Percentiles rank a stretch among this genome's conserved stretches.
phyloP scores from a whole-genome alignment of 805 yeast genomes.

The Dipodascopsis tothii region DNA sequence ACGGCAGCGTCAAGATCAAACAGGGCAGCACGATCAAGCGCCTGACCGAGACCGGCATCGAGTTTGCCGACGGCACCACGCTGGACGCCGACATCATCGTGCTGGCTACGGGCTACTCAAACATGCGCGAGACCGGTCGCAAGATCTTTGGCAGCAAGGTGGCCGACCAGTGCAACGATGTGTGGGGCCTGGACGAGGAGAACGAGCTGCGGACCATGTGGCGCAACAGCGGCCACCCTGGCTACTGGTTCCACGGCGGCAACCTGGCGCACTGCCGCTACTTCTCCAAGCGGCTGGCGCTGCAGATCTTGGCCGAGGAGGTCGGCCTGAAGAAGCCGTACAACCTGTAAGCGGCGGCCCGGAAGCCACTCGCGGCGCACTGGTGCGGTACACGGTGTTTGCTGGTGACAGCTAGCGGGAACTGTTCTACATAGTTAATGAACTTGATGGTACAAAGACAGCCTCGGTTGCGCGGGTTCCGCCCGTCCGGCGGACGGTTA shows the following conservation, averaged over 20 bases:
- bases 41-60: conserved; percentile 35
- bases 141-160: conserved; percentile 35
- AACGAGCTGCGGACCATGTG: conserved; percentile 37
- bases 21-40: conserved; percentile 32
- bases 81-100: conserved; percentile 36
- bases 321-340: conserved; percentile 15
- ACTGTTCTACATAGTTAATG: too few relatives aligned
- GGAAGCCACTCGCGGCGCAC: too few relatives aligned
- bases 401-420: too few relatives aligned
- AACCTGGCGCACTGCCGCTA: conserved; percentile 37
- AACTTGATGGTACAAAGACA: too few relatives aligned
- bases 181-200: conserved; percentile 40
- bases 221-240: conserved; percentile 37
- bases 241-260: conserved; percentile 41
- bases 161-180: conserved; percentile 32
- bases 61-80: conserved; percentile 34
- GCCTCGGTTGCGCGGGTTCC: too few relatives aligned
- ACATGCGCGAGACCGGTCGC: conserved; percentile 38
- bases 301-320: conserved; percentile 35
- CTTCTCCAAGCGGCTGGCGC: conserved; percentile 36
- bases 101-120: conserved; percentile 40
- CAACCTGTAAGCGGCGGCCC: too few relatives aligned
- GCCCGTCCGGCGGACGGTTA: too few relatives aligned
- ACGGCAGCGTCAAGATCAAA: conserved; percentile 35
- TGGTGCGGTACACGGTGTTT: too few relatives aligned